A percentile compares a stretch with the other conserved stretches of the same genome.
phyloP scores from a whole-genome alignment of 306 rosid genomes.

The Trifolium subterraneum region DNA sequence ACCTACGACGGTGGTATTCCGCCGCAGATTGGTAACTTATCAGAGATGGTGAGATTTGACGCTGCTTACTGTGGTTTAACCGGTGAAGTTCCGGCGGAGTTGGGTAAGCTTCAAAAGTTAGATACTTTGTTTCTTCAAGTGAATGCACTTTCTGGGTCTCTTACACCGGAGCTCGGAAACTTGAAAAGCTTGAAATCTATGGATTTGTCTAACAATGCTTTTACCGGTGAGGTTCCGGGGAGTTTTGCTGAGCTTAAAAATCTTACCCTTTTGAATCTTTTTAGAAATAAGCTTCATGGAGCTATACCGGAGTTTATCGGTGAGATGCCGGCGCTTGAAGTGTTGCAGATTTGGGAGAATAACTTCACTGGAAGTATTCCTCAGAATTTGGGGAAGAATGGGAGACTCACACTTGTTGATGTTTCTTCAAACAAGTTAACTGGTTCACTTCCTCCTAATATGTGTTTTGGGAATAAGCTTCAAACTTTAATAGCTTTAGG shows the following conservation, averaged over 20 bases:
- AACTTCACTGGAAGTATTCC: constrained; percentile 90
- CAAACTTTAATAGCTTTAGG: constrained; percentile 78
- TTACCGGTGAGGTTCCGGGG: constrained; percentile 76
- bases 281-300: constrained; percentile 89
- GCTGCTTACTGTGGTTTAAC: constrained; percentile 82
- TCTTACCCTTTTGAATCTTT: constrained; percentile 76
- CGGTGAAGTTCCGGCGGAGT: constrained; percentile 82
- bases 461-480: constrained; percentile 80
- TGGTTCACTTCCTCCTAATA: constrained; percentile 71
- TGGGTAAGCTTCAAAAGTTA: constrained; percentile 67
- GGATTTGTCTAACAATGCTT: constrained; percentile 84
- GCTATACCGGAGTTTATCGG: constrained; percentile 89
- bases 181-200: constrained; percentile 73
- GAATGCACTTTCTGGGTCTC: constrained; percentile 77
- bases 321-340: constrained; percentile 73
- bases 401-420: constrained; percentile 73
- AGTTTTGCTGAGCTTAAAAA: constrained; percentile 71
- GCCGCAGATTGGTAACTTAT: constrained; percentile 74
- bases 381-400: constrained; percentile 70
- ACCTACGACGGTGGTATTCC: constrained; percentile 75
- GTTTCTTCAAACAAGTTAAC: constrained; percentile 87
- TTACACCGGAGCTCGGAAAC: constrained; percentile 69
- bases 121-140: constrained; percentile 92
- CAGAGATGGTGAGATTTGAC: constrained; percentile 68
- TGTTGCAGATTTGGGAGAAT: constrained; percentile 91